phyloP scores from a whole-genome alignment of 2,329 filamentous ascomycete species.

The Ophiostoma himal-ulmi region DNA sequence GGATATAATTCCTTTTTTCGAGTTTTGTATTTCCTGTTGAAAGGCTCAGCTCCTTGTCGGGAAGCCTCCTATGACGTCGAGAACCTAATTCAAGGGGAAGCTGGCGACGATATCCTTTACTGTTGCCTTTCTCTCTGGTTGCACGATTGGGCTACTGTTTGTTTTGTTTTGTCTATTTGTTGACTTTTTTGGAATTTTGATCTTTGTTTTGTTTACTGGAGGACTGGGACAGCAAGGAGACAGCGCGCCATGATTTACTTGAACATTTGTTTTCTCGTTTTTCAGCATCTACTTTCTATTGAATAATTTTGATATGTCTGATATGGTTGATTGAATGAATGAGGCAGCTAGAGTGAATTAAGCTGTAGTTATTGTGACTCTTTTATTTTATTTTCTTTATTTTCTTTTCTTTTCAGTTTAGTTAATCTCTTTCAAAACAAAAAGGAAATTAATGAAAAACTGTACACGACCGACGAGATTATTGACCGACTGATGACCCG shows the following conservation, averaged over 20 bases:
- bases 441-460: neutral
- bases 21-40: neutral
- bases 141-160: neutral
- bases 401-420: neutral
- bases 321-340: neutral
- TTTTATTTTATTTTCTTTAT: neutral
- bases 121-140: constrained; percentile 1
- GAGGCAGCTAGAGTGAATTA: no score
- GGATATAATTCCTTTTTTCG: constrained; percentile 10
- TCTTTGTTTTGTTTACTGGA: neutral
- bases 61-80: neutral
- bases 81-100: neutral
- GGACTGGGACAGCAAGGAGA: neutral
- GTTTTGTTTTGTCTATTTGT: neutral
- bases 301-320: neutral
- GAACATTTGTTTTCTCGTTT: neutral
- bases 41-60: neutral
- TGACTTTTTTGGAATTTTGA: neutral
- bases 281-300: neutral
- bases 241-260: constrained; percentile 9
- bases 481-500: no score
- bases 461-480: no score
- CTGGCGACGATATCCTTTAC: neutral
- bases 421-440: neutral
- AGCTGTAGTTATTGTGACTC: neutral